phyloP scores from a whole-genome alignment of 202 grass and related monocot species.

The Bolboschoenoplectus hybrid region DNA sequence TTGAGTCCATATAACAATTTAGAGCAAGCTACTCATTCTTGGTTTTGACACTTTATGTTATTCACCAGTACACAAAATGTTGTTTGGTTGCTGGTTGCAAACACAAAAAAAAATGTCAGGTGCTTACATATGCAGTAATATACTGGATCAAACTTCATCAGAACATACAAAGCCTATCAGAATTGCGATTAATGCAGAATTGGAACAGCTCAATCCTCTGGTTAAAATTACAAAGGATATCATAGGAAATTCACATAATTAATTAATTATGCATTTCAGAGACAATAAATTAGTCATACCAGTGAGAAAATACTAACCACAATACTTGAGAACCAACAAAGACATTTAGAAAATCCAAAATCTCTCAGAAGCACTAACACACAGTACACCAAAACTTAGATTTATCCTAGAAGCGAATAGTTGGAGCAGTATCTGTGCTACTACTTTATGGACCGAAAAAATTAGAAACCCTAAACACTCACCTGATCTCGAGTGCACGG shows the following conservation, averaged over 20 bases:
- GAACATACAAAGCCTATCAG: no score
- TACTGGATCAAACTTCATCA: background rate
- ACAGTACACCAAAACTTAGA: constrained; percentile 8
- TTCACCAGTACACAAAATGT: background rate
- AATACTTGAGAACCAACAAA: background rate
- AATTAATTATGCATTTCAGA: background rate
- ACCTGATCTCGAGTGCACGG: constrained; percentile 56
- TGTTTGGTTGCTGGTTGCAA: background rate
- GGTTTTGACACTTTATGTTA: background rate
- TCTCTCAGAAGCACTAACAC: background rate
- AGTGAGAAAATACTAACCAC: background rate
- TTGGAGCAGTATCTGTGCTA: background rate
- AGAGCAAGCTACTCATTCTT: background rate
- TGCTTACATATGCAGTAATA: background rate
- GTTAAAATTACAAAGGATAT: background rate
- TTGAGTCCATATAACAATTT: background rate
- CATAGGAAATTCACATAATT: background rate
- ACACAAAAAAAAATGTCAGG: background rate
- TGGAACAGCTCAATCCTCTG: background rate
- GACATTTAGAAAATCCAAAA: background rate
- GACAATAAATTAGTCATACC: background rate
- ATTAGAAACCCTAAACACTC: constrained; percentile 21
- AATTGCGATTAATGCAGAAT: background rate
- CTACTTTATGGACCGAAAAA: background rate
- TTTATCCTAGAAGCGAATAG: background rate